A percentile compares a stretch with the other conserved stretches of the same genome.
Evolutionary conservation across 2,329 filamentous ascomycete species (phyloP).

Genomic region (Metarhizium album): DNA sequence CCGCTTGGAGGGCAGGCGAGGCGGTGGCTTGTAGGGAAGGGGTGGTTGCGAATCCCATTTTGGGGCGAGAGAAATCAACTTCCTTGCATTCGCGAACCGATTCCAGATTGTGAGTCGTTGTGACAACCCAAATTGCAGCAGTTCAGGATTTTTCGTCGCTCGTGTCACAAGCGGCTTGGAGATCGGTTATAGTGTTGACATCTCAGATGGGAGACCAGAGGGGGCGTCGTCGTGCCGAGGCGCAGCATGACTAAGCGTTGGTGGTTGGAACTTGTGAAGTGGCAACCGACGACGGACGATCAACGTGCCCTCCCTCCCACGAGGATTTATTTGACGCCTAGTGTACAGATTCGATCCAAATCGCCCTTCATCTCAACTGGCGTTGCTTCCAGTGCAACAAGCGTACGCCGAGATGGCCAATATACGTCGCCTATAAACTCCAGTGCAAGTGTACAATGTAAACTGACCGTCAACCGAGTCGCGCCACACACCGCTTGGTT

Average conservation of each 20-base stretch:
- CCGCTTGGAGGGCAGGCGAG: slow-evolving; percentile 11
- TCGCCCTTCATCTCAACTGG: not conserved
- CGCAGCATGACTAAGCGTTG: not conserved
- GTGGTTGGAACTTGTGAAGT: not conserved
- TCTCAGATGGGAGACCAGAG: not conserved
- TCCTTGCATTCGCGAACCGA: not conserved
- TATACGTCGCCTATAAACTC: not conserved
- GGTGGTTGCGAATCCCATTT: not conserved
- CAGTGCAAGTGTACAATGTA: not conserved
- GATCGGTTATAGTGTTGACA: not conserved
- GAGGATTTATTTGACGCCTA: not conserved
- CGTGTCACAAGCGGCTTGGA: not conserved
- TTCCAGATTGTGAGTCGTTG: too few species aligned
- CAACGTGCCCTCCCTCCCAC: not conserved
- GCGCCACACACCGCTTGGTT: not conserved
- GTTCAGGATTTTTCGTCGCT: not conserved
- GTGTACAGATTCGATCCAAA: not conserved
- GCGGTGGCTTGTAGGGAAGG: not conserved
- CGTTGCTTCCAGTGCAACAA: not conserved
- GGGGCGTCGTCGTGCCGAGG: not conserved
- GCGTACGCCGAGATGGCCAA: not conserved
- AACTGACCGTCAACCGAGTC: not conserved
- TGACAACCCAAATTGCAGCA: not conserved
- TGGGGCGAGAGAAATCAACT: not conserved
- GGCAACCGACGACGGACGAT: not conserved